Evolutionary conservation across 768 basidiomycete genomes (phyloP).

Genomic region (Naematelia aurantialba): DNA sequence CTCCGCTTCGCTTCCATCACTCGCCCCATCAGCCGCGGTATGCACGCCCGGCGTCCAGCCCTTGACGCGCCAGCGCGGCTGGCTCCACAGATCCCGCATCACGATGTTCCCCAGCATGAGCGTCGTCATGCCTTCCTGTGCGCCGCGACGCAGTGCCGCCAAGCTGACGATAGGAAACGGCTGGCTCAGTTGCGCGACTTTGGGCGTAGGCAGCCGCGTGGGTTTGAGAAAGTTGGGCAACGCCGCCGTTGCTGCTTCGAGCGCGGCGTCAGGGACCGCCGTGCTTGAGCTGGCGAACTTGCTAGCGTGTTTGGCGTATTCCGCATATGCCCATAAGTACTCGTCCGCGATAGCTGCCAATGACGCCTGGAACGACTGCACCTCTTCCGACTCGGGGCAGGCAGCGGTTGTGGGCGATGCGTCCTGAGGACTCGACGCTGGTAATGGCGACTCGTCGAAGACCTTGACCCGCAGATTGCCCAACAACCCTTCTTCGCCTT

Average conservation of each 20-base stretch:
- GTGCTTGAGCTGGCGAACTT: too few relatives aligned
- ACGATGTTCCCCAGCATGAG: constrained; percentile 38
- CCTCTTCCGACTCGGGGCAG: too few relatives aligned
- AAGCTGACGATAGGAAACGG: constrained; percentile 39
- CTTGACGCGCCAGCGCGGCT: constrained; percentile 25
- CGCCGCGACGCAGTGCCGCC: constrained; percentile 18
- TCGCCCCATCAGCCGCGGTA: constrained; percentile 15
- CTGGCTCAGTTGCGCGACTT: constrained; percentile 26
- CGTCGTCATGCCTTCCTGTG: constrained; percentile 38
- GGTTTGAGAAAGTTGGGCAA: constrained; percentile 36
- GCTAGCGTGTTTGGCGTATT: background rate
- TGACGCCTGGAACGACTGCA: constrained; percentile 15
- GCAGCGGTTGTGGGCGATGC: too few relatives aligned
- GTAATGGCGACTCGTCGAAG: constrained; percentile 15
- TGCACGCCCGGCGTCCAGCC: constrained; percentile 28
- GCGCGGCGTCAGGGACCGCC: background rate
- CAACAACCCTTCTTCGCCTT: constrained; percentile 30
- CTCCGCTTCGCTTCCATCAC: background rate
- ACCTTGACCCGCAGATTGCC: constrained; percentile 19
- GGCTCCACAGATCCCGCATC: constrained; percentile 28
- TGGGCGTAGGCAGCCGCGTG: constrained; percentile 26
- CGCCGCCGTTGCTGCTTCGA: background rate
- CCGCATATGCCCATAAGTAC: constrained; percentile 14
- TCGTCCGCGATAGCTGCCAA: constrained; percentile 10
- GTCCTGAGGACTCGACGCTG: background rate